These are phyloP conservation scores for Jaapia argillacea DNA, from an alignment of 768 basidiomycete genomes.

Conservation along the genomic window DNA sequence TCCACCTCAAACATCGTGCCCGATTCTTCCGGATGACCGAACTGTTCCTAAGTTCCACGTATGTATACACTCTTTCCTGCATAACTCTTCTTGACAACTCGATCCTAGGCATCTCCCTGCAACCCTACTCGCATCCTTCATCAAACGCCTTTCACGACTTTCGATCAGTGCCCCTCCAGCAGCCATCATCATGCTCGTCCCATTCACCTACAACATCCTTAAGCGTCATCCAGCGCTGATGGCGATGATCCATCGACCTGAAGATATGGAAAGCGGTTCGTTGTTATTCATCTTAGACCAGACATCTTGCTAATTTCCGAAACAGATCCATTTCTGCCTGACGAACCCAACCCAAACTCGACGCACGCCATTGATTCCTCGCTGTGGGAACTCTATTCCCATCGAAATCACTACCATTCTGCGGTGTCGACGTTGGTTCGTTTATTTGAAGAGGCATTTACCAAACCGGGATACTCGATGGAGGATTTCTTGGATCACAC, in stretches of 20 bases:
- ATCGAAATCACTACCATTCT: slow-evolving; percentile 75
- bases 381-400: slow-evolving; percentile 84
- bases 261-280: slow-evolving; percentile 13
- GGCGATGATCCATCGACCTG: slow-evolving; percentile 80
- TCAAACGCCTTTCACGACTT: slow-evolving; percentile 83
- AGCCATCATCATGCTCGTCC: slow-evolving; percentile 83
- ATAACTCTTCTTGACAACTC: not conserved
- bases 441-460: slow-evolving; percentile 87
- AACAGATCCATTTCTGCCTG: slow-evolving; percentile 58
- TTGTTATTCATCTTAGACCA: slow-evolving; percentile 1
- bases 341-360: slow-evolving; percentile 62
- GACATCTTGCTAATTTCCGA: not conserved
- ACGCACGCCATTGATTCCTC: slow-evolving; percentile 82
- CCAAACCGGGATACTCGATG: slow-evolving; percentile 83
- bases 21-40: slow-evolving; percentile 93
- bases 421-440: slow-evolving; percentile 80
- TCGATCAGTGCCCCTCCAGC: slow-evolving; percentile 83
- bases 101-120: slow-evolving; percentile 69
- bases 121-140: slow-evolving; percentile 86
- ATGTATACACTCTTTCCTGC: slow-evolving; percentile 19
- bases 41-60: slow-evolving; percentile 89
- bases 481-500: slow-evolving; percentile 97
- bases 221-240: slow-evolving; percentile 88
- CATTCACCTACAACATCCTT: slow-evolving; percentile 90
- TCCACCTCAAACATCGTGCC: slow-evolving; percentile 89